Conservation (phyloP, 495 filamentous ascomycete genomes). For the Penicillium steckii region DNA sequence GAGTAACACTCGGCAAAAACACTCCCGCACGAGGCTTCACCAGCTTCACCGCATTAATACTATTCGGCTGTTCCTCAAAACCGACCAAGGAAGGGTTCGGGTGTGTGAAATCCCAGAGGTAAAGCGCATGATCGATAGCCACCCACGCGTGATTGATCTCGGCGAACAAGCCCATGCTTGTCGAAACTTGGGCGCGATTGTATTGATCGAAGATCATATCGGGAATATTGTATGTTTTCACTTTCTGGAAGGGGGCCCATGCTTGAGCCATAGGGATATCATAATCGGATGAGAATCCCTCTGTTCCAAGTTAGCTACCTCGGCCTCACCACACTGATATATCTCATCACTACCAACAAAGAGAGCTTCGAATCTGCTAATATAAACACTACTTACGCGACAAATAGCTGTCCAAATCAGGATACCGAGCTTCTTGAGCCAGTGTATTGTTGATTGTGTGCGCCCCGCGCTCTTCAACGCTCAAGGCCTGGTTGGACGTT, state of each 20-base stretch:
- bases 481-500: slow-evolving; percentile 43
- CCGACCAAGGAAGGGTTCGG: slow-evolving; percentile 86
- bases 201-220: slow-evolving; percentile 86
- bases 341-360: too few relatives aligned
- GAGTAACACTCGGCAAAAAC: slow-evolving; percentile 79
- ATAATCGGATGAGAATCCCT: slow-evolving; percentile 89
- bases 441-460: slow-evolving; percentile 80
- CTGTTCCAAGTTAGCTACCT: slow-evolving; percentile 35
- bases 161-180: slow-evolving; percentile 89
- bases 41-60: slow-evolving; percentile 81
- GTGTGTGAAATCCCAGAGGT: slow-evolving; percentile 95
- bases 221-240: slow-evolving; percentile 79
- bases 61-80: slow-evolving; percentile 83
- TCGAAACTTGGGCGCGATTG: slow-evolving; percentile 77
- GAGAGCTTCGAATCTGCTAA: too few relatives aligned
- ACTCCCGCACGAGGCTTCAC: slow-evolving; percentile 75
- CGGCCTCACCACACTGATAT: too few relatives aligned
- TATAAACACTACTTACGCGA: slow-evolving; percentile 88
- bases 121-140: slow-evolving; percentile 90
- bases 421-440: slow-evolving; percentile 72
- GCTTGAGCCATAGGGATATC: slow-evolving; percentile 63
- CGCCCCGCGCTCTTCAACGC: slow-evolving; percentile 75
- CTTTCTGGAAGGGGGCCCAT: slow-evolving; percentile 87
- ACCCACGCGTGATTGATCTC: slow-evolving; percentile 94
- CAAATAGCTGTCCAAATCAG: slow-evolving; percentile 86